A percentile compares a stretch with the other conserved stretches of the same genome.
These are phyloP conservation scores for Ganoderma lucidum DNA, from an alignment of 1,284 basidiomycete species.

Conservation along the genomic window DNA sequence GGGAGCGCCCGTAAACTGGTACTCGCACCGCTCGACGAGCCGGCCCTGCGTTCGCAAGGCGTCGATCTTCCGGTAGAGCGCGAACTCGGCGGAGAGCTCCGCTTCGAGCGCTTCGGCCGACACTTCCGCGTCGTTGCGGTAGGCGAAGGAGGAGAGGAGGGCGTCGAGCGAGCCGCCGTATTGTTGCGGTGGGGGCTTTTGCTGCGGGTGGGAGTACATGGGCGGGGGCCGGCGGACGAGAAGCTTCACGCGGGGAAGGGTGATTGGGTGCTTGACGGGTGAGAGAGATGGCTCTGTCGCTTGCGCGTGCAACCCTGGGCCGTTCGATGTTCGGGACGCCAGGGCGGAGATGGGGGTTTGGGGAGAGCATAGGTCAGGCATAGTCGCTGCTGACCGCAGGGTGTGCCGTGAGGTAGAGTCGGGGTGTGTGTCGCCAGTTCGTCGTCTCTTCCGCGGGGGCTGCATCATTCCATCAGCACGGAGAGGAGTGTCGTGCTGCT, in stretches of 20 bases:
- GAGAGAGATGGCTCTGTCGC: slow-evolving; percentile 30
- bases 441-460: slow-evolving; percentile 37
- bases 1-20: slow-evolving; percentile 23
- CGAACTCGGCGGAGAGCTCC: slow-evolving; percentile 58
- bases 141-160: slow-evolving; percentile 69
- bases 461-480: slow-evolving; percentile 11
- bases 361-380: slow-evolving; percentile 9
- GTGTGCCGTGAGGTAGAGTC: not conserved
- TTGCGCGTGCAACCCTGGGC: slow-evolving; percentile 29
- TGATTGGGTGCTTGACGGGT: slow-evolving; percentile 40
- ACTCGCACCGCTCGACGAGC: slow-evolving; percentile 36
- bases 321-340: slow-evolving; percentile 11
- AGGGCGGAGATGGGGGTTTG: not conserved
- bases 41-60: slow-evolving; percentile 50
- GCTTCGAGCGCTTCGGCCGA: slow-evolving; percentile 51
- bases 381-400: slow-evolving; percentile 16
- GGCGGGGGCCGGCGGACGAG: slow-evolving; percentile 72
- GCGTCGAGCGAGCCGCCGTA: slow-evolving; percentile 61
- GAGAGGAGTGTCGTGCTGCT: not conserved
- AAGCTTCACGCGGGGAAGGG: slow-evolving; percentile 65
- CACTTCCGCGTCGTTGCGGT: slow-evolving; percentile 58
- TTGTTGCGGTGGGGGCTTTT: slow-evolving; percentile 62
- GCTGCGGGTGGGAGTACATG: slow-evolving; percentile 69
- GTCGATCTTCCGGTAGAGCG: slow-evolving; percentile 61
- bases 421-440: slow-evolving; percentile 6